These are phyloP conservation scores for Lathyrus aphaca DNA, from an alignment of 306 rosid genomes.

Conservation along the genomic window DNA sequence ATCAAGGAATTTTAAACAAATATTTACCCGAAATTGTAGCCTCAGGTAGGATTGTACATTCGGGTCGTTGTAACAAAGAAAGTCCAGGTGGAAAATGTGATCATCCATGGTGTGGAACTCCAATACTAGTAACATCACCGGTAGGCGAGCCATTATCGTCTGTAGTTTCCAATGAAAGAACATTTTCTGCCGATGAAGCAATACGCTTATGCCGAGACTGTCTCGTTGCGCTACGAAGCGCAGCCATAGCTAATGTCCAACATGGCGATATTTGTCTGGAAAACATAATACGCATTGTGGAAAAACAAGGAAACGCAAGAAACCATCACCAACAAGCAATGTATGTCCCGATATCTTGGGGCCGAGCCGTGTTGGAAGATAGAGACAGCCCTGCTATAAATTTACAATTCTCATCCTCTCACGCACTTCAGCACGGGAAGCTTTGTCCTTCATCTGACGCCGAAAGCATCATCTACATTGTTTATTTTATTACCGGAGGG, in stretches of 20 bases:
- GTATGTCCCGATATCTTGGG: conserved; percentile 85
- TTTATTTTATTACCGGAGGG: conserved; percentile 71
- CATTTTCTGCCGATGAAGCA: conserved; percentile 73
- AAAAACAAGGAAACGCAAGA: conserved; percentile 44
- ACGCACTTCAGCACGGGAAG: conserved; percentile 92
- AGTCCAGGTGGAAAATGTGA: conserved; percentile 81
- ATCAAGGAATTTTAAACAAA: conserved; percentile 69
- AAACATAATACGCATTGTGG: conserved; percentile 67
- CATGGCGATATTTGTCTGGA: conserved; percentile 95
- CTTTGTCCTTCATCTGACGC: conserved; percentile 97
- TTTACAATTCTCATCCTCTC: conserved; percentile 83
- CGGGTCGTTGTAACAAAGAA: conserved; percentile 76
- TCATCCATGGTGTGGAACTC: conserved; percentile 91
- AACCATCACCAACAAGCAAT: conserved; percentile 34
- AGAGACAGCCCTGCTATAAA: conserved; percentile 89
- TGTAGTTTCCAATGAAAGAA: conserved; percentile 59
- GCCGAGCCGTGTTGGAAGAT: conserved; percentile 88
- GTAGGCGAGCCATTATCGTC: conserved; percentile 73
- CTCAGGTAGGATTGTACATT: conserved; percentile 83
- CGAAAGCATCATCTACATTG: conserved; percentile 78
- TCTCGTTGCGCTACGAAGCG: conserved; percentile 73
- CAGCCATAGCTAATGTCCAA: conserved; percentile 71
- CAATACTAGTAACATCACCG: conserved; percentile 86
- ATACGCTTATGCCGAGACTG: conserved; percentile 79
- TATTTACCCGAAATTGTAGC: conserved; percentile 77